Evolutionary conservation across 2,329 filamentous ascomycete species (phyloP).

Genomic region (Trichoderma koningii): DNA sequence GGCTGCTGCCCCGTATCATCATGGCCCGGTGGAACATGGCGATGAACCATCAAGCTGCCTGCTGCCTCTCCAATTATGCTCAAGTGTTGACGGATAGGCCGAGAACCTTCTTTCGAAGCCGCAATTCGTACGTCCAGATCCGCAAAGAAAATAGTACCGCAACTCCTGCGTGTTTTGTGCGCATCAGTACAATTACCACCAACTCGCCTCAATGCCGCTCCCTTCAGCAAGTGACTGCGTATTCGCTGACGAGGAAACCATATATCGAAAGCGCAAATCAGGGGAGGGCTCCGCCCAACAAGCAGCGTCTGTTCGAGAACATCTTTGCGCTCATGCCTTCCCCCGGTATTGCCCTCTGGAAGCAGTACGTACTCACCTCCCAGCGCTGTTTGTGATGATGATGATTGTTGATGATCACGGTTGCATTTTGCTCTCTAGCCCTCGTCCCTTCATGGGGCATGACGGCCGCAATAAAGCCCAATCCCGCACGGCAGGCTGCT

Average conservation of each 20-base stretch:
- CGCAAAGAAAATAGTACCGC: neutral
- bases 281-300: neutral
- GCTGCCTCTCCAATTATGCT: neutral
- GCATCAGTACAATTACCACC: neutral
- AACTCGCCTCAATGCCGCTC: neutral
- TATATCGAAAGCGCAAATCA: neutral
- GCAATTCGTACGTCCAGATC: neutral
- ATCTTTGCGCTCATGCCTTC: neutral
- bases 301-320: constrained; percentile 1
- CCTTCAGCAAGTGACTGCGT: constrained; percentile 3
- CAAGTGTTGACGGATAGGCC: constrained; percentile 12
- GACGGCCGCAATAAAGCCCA: neutral
- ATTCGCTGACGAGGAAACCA: neutral
- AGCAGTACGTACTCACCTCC: neutral
- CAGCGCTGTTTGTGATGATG: neutral
- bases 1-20: neutral
- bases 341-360: constrained; percentile 2
- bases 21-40: constrained; percentile 2
- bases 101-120: constrained; percentile 3
- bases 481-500: neutral
- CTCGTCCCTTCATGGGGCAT: neutral
- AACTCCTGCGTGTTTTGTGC: neutral
- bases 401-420: neutral
- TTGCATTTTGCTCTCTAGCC: neutral
- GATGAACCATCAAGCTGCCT: constrained; percentile 1